Percentiles rank a stretch among this genome's conserved stretches.
Conservation (phyloP, 441 rosid genomes). For the Gossypium davidsonii region DNA sequence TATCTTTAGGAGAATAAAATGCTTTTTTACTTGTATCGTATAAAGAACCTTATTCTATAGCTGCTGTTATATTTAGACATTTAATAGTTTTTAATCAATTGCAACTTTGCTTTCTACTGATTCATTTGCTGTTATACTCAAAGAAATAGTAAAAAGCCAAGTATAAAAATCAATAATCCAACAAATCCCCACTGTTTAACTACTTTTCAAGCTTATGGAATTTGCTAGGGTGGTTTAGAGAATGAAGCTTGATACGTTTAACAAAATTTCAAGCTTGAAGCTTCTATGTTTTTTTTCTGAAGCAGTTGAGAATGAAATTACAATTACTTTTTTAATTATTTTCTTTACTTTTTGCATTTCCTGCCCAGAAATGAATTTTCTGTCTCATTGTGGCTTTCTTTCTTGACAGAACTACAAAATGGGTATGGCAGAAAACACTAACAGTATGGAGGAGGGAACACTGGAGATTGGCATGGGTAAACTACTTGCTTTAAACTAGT, state of each 20-base stretch:
- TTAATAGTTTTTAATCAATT: not conserved
- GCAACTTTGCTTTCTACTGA: not conserved
- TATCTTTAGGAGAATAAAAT: not conserved
- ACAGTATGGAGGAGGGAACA: slow-evolving; percentile 58
- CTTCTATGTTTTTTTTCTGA: not conserved
- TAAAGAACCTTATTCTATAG: not conserved
- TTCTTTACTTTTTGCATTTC: not conserved
- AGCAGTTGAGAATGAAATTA: not conserved
- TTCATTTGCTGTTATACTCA: not conserved
- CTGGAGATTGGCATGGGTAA: slow-evolving; percentile 94
- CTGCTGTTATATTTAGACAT: not conserved
- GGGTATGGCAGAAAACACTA: slow-evolving; percentile 42
- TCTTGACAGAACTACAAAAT: slow-evolving; percentile 23
- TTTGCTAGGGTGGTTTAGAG: not conserved
- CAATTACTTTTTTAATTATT: not conserved
- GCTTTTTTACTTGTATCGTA: not conserved
- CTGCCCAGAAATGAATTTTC: not conserved
- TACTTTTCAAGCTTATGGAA: not conserved
- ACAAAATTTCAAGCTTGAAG: not conserved
- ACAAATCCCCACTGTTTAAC: not conserved
- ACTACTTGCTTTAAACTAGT: slow-evolving; percentile 12
- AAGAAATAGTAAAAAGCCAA: not conserved
- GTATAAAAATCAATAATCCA: not conserved
- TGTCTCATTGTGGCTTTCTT: not conserved
- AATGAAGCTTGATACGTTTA: not conserved